These are phyloP conservation scores for Peronospora farinosa DNA, from an alignment of 352 stramenopile species.

Conservation along the genomic window DNA sequence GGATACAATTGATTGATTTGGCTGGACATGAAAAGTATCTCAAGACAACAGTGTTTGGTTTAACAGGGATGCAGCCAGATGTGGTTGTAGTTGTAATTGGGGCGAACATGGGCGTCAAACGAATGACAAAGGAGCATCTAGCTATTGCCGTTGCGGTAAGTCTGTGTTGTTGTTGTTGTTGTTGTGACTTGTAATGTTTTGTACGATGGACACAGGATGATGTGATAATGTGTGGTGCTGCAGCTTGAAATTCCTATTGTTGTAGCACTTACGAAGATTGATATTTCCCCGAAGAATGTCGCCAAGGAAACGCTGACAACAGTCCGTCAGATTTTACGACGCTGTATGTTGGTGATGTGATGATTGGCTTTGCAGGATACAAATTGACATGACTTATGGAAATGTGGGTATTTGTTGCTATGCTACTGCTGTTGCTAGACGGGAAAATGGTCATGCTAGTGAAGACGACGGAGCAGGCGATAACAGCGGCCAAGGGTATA, in stretches of 20 bases:
- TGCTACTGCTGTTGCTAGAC: constrained; percentile 29
- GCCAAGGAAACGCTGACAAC: constrained; percentile 88
- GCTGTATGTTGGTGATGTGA: constrained; percentile 32
- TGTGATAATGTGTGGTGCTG: not conserved
- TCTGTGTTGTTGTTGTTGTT: not conserved
- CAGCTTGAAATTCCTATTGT: constrained; percentile 89
- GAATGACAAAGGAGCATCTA: constrained; percentile 92
- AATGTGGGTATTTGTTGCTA: constrained; percentile 1
- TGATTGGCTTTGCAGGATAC: not conserved
- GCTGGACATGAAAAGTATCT: constrained; percentile 97
- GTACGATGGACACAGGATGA: not conserved
- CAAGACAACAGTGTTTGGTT: constrained; percentile 98
- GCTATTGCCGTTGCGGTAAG: constrained; percentile 85
- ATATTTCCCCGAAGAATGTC: constrained; percentile 90
- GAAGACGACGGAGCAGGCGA: constrained; percentile 80
- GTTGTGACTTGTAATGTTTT: not conserved
- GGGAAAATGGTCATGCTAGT: constrained; percentile 92
- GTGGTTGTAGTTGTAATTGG: constrained; percentile 92
- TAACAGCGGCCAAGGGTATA: constrained; percentile 84
- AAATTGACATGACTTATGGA: not conserved
- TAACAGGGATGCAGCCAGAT: constrained; percentile 95
- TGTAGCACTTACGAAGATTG: constrained; percentile 93
- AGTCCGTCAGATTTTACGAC: constrained; percentile 82
- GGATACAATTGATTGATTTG: constrained; percentile 85
- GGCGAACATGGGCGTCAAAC: constrained; percentile 92